Percentiles rank a stretch among this genome's conserved stretches.
Evolutionary conservation across 2,329 filamentous ascomycete genomes (phyloP).

Genomic region (Pyrenophora teres): DNA sequence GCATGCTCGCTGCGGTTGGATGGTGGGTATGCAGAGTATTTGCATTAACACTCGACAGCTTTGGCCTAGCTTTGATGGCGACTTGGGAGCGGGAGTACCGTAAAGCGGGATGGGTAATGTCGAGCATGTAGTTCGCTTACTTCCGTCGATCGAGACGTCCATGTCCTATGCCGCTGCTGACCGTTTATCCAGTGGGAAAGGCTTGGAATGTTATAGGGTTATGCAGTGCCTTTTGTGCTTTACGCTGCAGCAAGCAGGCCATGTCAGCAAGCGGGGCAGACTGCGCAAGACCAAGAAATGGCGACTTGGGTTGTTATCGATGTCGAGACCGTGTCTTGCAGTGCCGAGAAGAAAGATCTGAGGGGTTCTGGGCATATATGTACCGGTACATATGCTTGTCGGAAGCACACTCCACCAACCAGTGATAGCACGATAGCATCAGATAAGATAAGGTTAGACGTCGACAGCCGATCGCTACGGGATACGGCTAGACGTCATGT

Average conservation of each 20-base stretch:
- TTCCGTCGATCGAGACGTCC: conserved; percentile 6
- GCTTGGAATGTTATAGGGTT: background rate
- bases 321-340: conserved; percentile 13
- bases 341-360: conserved; percentile 4
- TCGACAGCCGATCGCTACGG: conserved; percentile 14
- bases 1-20: no score
- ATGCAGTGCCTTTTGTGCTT: conserved; percentile 1
- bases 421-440: conserved; percentile 5
- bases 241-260: conserved; percentile 16
- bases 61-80: conserved; percentile 10
- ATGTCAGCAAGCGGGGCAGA: conserved; percentile 28
- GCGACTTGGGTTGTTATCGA: conserved; percentile 9
- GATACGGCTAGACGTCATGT: conserved; percentile 7
- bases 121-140: conserved; percentile 11
- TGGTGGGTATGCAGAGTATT: conserved; percentile 5
- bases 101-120: background rate
- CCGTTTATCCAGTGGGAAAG: conserved; percentile 14
- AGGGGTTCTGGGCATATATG: background rate
- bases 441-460: conserved; percentile 10
- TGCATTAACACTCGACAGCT: conserved; percentile 20
- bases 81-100: conserved; percentile 3
- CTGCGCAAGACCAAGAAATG: no score
- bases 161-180: conserved; percentile 1
- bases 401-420: conserved; percentile 3
- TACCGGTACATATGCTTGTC: background rate